Base-by-base conservation (phyloP, 768 basidiomycete genomes). In the Russula virescens region DNA sequence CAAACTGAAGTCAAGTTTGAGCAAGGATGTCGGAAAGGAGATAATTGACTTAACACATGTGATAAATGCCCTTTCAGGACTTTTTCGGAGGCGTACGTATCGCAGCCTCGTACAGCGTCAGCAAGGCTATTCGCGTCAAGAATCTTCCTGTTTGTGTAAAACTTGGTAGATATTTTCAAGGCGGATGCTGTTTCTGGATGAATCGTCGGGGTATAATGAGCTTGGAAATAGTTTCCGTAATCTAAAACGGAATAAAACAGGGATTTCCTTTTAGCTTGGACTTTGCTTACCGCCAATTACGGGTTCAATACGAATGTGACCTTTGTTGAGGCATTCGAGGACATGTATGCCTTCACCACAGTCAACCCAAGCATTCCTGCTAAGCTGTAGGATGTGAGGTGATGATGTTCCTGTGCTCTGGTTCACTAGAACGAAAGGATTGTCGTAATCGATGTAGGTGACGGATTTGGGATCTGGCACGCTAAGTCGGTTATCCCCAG, bases 381-480 rank as follows among this genome's bases (percentile, higher is more conserved):
- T 92, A 45, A 88, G 61, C 25, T 71, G 72, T 21, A 73, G 65
- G 19, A 89, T 76, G 66, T 86, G 81, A 14, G 86, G 81, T 16
- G 48, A 50, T 21, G 38, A 2, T 11, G 70, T 76, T 14, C 82
- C 83, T 3, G 80, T 81, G 23, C 76, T 77, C 40, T 78, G 68
- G 34, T 79, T 74, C 6, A 81, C 77, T 51, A 89, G 73, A 11
- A 79, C 75, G 63, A 91, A 88, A 0, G 91, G 88, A 67, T 93
- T 78, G 5, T 89, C 85, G 65, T 91, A 81, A 67, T 94, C 93
- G 31, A 78, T 76, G 68, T 90, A 95, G 14, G 83, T 87, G 23
- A 94, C 78, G 2, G 81, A 83, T 60, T 73, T 82, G 2, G 87
- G 85, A 16, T 79, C 75, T 2, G 84, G 84, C 47, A 86, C 71